phyloP scores from a whole-genome alignment of 1,284 basidiomycete species.

The Fomitopsis palustris region DNA sequence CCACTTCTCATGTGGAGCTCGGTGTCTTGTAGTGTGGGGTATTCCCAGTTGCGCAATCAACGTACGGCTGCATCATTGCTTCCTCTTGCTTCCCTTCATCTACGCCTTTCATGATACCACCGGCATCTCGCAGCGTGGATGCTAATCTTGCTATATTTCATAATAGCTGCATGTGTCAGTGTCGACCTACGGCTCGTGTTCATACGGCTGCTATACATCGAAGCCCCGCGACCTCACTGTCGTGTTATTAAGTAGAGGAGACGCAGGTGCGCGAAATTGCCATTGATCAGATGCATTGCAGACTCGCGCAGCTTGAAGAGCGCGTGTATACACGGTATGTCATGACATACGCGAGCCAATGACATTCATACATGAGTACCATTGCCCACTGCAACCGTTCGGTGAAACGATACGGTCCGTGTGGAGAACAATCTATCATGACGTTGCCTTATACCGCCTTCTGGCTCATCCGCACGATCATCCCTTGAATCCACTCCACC shows the following conservation, averaged over 20 bases:
- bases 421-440: not conserved
- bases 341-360: no score
- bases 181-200: not conserved
- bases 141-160: not conserved
- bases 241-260: not conserved
- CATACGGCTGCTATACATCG: not conserved
- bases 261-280: not conserved
- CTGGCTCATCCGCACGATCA: not conserved
- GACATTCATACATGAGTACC: not conserved
- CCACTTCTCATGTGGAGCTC: not conserved
- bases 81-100: not conserved
- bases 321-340: no score
- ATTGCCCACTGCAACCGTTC: not conserved
- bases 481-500: not conserved
- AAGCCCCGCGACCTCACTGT: not conserved
- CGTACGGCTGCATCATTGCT: not conserved
- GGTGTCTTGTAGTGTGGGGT: not conserved
- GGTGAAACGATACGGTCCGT: not conserved
- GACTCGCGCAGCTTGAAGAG: not conserved
- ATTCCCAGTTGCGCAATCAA: not conserved
- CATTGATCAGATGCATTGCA: not conserved
- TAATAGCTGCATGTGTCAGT: not conserved
- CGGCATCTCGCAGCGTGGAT: not conserved
- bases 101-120: not conserved
- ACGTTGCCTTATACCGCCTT: not conserved